Evolutionary conservation across 768 basidiomycete species (phyloP), one percentile per base, ranked within the genome.

Genomic region (Mycena metata): DNA sequence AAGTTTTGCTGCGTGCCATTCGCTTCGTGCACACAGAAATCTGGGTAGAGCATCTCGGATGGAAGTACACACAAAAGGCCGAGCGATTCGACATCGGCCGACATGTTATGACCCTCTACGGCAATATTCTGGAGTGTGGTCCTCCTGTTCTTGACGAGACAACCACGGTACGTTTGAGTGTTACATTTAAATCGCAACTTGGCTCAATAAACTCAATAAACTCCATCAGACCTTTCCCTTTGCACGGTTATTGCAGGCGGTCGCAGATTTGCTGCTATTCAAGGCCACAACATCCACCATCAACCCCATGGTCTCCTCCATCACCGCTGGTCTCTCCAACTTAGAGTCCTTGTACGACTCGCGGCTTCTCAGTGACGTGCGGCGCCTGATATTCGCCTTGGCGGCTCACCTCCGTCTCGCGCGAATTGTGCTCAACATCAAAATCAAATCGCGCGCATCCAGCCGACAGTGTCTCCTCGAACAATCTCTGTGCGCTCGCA

Each of bases 71-170:
- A 5, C 91, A 91, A 62, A 83, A 96, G 15, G 91, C 91, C 6
- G 92, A 95, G 75, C 86, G 93, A 43, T 96, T 94, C 74, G 92
- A 95, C 80, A 91, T 98, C 52, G 91, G 91, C 21, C 83, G 86
- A 59, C 82, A 89, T 17, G 83, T 95, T 26, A 85, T 89, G 12
- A 82, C 83, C 10, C 81, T 96, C 33, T 96, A 93, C 76, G 81
- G 85, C 16, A 85, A 87, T 45, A 85, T 96, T 15, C 77, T 97
- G 50, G 82, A 86, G 54, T 86, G 91, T 68, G 85, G 88, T 2
- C 86, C 91, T 0, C 88, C 88, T 0, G 76, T 82, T 2, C 65
- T 88, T 56, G 81, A 81, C 55, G 85, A 86, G 46, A 81, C 39
- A 16, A 39, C 57, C 50, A 35, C 54, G 59, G 70, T 71, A 39